Conservation (phyloP, 75 land plant genomes). For the Selaginella tamariscina region DNA sequence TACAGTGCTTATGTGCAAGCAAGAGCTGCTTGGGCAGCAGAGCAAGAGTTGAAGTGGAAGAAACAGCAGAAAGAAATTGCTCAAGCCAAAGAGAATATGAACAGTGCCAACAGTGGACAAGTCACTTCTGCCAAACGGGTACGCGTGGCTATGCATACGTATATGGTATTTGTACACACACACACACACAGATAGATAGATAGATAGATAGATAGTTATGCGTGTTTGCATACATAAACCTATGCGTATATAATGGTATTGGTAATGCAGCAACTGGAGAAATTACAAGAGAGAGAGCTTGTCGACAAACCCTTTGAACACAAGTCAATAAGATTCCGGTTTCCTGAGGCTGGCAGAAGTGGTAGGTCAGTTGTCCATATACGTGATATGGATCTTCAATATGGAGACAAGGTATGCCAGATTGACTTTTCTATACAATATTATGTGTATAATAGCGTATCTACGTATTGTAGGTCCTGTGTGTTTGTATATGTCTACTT, state of each 20-base stretch:
- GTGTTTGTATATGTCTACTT: no score
- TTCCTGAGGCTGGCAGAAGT: conserved; percentile 85
- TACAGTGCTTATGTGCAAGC: conserved; percentile 62
- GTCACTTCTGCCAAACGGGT: conserved; percentile 94
- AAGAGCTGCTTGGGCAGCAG: conserved; percentile 73
- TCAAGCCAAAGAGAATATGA: conserved; percentile 60
- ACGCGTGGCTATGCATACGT: neutral
- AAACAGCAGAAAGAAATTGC: conserved; percentile 97
- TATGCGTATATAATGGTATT: neutral
- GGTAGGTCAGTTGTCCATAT: conserved; percentile 58
- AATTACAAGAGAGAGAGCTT: conserved; percentile 55
- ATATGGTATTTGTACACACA: no score
- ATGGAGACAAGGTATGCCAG: conserved; percentile 46
- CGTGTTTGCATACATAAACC: no score
- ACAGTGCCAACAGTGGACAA: conserved; percentile 86
- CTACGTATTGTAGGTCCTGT: no score
- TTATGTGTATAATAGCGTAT: neutral
- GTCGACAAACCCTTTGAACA: conserved; percentile 85
- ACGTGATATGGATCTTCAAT: conserved; percentile 48
- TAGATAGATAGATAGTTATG: no score
- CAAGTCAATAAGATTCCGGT: conserved; percentile 74
- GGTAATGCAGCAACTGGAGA: conserved; percentile 67
- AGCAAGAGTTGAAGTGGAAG: conserved; percentile 81
- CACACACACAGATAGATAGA: no score
- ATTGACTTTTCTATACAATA: no score